phyloP scores from a whole-genome alignment of 768 basidiomycete genomes.

The Cytidiella melzeri region DNA sequence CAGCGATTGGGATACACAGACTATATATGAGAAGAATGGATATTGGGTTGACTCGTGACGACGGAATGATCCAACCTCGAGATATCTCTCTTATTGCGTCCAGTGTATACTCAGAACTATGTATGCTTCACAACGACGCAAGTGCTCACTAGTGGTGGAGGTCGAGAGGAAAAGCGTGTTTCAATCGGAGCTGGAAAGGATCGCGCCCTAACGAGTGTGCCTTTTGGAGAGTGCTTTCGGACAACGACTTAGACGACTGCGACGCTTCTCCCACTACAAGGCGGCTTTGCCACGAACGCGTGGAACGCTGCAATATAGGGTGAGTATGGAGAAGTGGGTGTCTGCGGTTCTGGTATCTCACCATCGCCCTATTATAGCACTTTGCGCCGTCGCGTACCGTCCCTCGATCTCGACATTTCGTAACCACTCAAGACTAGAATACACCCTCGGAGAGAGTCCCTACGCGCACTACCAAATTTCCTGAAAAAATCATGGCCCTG shows the following conservation, averaged over 20 bases:
- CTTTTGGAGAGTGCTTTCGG: conserved; percentile 11
- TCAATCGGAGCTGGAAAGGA: conserved; percentile 13
- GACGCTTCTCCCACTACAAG: conserved; percentile 4
- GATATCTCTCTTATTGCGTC: too few relatives aligned
- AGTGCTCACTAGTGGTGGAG: too few relatives aligned
- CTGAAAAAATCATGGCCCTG: conserved; percentile 10
- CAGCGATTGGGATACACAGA: too few relatives aligned
- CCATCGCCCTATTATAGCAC: conserved; percentile 9
- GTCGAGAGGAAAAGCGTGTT: conserved; percentile 7
- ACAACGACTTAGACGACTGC: conserved; percentile 10
- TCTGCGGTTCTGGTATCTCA: too few relatives aligned
- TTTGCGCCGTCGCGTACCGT: conserved; percentile 13
- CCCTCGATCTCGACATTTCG: conserved; percentile 13
- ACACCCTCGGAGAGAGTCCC: neutral
- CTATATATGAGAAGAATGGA: too few relatives aligned
- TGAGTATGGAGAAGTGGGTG: too few relatives aligned
- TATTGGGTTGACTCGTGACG: too few relatives aligned
- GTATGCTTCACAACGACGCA: too few relatives aligned
- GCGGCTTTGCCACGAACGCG: conserved; percentile 9
- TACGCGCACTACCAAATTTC: neutral
- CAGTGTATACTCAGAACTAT: too few relatives aligned
- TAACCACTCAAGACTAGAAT: conserved; percentile 10
- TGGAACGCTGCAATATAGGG: conserved; percentile 6
- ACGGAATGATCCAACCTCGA: too few relatives aligned
- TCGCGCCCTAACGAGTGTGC: conserved; percentile 3